Percentiles rank a stretch among this genome's conserved stretches.
phyloP scores from a whole-genome alignment of 768 basidiomycete genomes.

The Goffeauzyma gilvescens region DNA sequence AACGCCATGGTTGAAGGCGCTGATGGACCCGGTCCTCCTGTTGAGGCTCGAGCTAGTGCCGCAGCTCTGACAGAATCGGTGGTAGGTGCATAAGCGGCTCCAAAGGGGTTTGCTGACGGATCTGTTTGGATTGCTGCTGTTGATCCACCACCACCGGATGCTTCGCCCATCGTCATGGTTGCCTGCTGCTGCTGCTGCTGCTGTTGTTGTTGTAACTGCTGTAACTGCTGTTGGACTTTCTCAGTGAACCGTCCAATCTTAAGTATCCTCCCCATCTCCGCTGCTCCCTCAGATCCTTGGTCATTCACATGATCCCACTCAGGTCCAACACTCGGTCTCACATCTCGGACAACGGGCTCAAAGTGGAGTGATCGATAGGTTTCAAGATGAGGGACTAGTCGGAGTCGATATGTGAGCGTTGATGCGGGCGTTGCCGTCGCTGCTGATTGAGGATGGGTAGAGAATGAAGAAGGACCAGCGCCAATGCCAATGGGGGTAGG shows the following conservation, averaged over 20 bases:
- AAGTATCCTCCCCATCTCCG: slow-evolving; percentile 30
- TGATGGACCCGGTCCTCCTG: neutral
- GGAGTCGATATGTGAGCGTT: slow-evolving; percentile 47
- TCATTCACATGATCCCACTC: too few relatives aligned
- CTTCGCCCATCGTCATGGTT: neutral
- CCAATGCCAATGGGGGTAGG: neutral
- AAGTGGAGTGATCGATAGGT: slow-evolving; percentile 71
- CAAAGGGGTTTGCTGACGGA: slow-evolving; percentile 1
- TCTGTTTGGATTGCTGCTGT: slow-evolving; percentile 3
- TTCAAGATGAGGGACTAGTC: slow-evolving; percentile 89
- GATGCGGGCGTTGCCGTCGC: neutral
- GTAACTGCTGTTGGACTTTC: slow-evolving; percentile 19
- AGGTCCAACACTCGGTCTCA: slow-evolving; percentile 34
- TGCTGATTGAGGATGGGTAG: neutral
- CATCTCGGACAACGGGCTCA: slow-evolving; percentile 75
- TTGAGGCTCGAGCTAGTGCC: neutral
- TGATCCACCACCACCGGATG: neutral
- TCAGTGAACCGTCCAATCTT: slow-evolving; percentile 93
- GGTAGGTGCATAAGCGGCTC: slow-evolving; percentile 1
- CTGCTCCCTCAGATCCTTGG: neutral
- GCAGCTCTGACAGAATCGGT: neutral
- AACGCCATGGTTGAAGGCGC: too few relatives aligned
- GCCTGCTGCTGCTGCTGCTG: slow-evolving; percentile 7
- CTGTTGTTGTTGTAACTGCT: neutral
- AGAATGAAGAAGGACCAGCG: neutral